Evolutionary conservation across 1,139 yeast genomes (phyloP), one percentile per base, ranked within the genome.

Genomic region (Kluyveromyces sp.): DNA sequence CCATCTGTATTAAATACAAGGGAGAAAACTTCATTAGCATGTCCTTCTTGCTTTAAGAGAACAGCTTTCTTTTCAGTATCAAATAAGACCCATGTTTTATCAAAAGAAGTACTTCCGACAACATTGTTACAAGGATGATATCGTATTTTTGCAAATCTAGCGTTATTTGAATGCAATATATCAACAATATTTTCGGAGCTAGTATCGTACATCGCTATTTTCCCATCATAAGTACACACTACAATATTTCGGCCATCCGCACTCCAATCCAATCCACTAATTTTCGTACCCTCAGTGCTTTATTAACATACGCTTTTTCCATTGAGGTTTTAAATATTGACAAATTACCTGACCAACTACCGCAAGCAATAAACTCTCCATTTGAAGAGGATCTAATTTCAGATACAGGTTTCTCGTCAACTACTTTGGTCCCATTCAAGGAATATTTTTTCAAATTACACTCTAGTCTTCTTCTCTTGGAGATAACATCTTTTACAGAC

Each of bases 11-110:
- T 96, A 53, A 84, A 75, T 1, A 77, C 66, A 2, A 86, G 67
- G 1, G 81, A 63, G 53, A 78, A 80, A 0, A 90, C 80, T 48
- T 81, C 92, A 55, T 79, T 82, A 1, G 88, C 71, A 59, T 92
- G 97, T 0, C 97, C 97, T 59, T 88, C 96, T 63, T 92, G 97
- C 42, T 70, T 58, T 30, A 73, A 67, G 4, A 83, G 54, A 47
- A 75, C 75, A 30, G 59, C 56, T 41, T 70, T 71, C 1, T 70
- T 75, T 7, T 68, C 67, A 0, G 79, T 53, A 63, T 92, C 97
- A 95, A 96, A 89, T 4, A 89, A 63, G 50, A 88, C 75, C 97
- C 97, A 92, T 0, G 96, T 88, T 50, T 74, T 75, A 63, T 92
- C 98, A 58, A 77, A 83, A 0, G 97, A 88, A 0, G 96, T 85